A percentile compares a stretch with the other conserved stretches of the same genome.
Conservation (phyloP, 257 asterid species). For the Solanum virginianum region DNA sequence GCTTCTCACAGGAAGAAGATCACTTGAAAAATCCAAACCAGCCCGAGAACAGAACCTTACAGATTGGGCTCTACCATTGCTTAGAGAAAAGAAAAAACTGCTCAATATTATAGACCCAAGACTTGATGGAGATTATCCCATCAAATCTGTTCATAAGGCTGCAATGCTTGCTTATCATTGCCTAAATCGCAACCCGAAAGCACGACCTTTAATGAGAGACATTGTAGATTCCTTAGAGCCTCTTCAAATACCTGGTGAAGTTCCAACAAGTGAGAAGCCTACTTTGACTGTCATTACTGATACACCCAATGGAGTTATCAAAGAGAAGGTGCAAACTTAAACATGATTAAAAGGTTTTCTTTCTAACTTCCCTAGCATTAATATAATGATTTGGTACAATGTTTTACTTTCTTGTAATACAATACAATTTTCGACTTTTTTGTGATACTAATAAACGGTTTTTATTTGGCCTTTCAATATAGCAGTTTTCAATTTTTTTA, state of each 20-base stretch:
- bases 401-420: neutral
- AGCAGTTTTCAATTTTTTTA: neutral
- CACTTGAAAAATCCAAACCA: constrained; percentile 65
- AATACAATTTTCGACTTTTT: neutral
- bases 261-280: constrained; percentile 14
- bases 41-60: constrained; percentile 74
- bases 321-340: neutral
- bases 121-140: constrained; percentile 65
- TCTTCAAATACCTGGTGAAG: constrained; percentile 39
- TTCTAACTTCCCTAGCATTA: neutral
- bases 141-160: constrained; percentile 65
- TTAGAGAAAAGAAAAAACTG: constrained; percentile 66
- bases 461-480: neutral
- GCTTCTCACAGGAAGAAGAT: constrained; percentile 73
- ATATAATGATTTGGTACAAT: neutral
- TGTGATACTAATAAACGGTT: neutral
- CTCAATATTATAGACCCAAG: constrained; percentile 73
- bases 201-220: constrained; percentile 86
- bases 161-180: constrained; percentile 90
- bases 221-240: constrained; percentile 85
- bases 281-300: constrained; percentile 34
- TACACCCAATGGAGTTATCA: constrained; percentile 6
- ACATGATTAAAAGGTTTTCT: neutral
- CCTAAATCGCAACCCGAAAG: constrained; percentile 75
- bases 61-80: constrained; percentile 87